These are phyloP conservation scores for Corrigiola litoralis DNA, from an alignment of 179 eudicot species.

Conservation along the genomic window DNA sequence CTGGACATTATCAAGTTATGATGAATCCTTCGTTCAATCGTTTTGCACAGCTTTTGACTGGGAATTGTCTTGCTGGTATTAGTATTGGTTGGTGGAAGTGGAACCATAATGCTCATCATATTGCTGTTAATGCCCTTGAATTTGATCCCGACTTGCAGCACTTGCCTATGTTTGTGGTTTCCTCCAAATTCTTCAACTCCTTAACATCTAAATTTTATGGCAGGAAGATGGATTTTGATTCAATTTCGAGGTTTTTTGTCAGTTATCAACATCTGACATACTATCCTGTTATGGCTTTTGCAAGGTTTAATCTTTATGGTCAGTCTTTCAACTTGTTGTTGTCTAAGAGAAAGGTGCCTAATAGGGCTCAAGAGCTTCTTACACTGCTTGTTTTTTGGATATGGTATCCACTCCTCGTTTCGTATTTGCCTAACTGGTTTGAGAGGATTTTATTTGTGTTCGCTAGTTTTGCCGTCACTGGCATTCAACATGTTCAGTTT, in stretches of 20 bases:
- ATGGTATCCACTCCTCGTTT: background rate
- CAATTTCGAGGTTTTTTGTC: background rate
- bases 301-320: background rate
- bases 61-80: background rate
- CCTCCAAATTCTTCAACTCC: background rate
- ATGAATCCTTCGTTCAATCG: background rate
- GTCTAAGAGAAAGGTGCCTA: background rate
- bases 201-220: background rate
- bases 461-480: slow-evolving; percentile 36
- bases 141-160: background rate
- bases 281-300: background rate
- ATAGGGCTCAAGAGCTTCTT: background rate
- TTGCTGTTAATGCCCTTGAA: background rate
- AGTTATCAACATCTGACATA: background rate
- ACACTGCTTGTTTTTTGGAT: background rate
- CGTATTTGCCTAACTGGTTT: background rate
- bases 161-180: background rate
- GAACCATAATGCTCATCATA: slow-evolving; percentile 5
- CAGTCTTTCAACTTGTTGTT: background rate
- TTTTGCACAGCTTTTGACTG: background rate
- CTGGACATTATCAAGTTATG: slow-evolving; percentile 7
- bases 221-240: background rate
- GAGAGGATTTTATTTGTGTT: slow-evolving; percentile 25
- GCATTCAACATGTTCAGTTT: slow-evolving; percentile 59
- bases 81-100: background rate